Evolutionary conservation across 78 protist species (phyloP).

Genomic region (Dictyostelium discoideum): dicty_2.7 NC_007088.5:6211001-6211500

Average conservation of each 20-base stretch:
- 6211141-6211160: background rate
- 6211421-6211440: slow-evolving; percentile 39
- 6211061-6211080: background rate
- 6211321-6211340: background rate
- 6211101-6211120: slow-evolving; percentile 3
- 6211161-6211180: slow-evolving; percentile 20
- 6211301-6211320: background rate
- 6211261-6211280: background rate
- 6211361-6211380: slow-evolving; percentile 34
- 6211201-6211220: slow-evolving; percentile 1
- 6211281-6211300: background rate
- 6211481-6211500: background rate
- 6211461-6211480: slow-evolving; percentile 68
- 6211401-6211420: slow-evolving; percentile 65
- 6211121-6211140: background rate
- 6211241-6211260: background rate
- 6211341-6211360: slow-evolving; percentile 2
- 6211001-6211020: slow-evolving; percentile 33
- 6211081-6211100: background rate
- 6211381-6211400: slow-evolving; percentile 16
- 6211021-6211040: slow-evolving; percentile 16
- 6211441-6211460: slow-evolving; percentile 12
- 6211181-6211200: slow-evolving; percentile 17
- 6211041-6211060: background rate
- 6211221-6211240: slow-evolving; percentile 31